Evolutionary conservation across 192 early-diverging fungal species (phyloP), one percentile per base, ranked within the genome.

Genomic region (Gigaspora rosea): DNA sequence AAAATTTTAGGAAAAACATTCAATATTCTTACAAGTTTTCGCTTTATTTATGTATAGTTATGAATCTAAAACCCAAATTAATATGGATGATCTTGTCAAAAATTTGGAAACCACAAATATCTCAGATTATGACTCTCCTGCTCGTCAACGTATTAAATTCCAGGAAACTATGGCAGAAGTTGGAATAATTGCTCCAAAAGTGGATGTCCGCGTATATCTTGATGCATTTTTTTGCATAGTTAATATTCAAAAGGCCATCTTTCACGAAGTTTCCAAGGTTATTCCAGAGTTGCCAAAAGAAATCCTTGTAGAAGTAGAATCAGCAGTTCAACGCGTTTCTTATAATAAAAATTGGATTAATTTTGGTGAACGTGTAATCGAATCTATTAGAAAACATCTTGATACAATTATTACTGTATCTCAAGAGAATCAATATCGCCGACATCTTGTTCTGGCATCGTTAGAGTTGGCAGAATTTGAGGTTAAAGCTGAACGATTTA

Each of bases 161-260:
- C 54, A 73, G 36, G 47, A 69, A 27, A 69, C 47, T 20, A 11
- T 69, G 20, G 13, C 18, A 32, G 47, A 69, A 15, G 67, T 69
- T 20, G 67, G 67, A 11, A 49, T 69, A 27, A 20, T 27, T 32
- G 22, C 48, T 27, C 67, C 67, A 48, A 32, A 69, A 22, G 33
- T 66, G 1, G 64, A 66, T n/a, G 18, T 32, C 2, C 36, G 61
- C 27, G 10, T 63, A 10, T 76, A 76, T 67, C 20, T 76, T 11
- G 75, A 66, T 20, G 65, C 65, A 8, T 76, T 76, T 56, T 67
- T 56, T n/a, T 36, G 56, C 36, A 41, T 76, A 1, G 20, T 76
- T 27, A 76, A 76, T 48, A 15, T 67, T 57, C 75, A 76, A 54
- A 67, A 67, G 36, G 33, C 32, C 20, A 41, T 76, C 20, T 56